Evolutionary conservation across 495 filamentous ascomycete genomes (phyloP).

Genomic region (Hypoxylon cercidicola): DNA sequence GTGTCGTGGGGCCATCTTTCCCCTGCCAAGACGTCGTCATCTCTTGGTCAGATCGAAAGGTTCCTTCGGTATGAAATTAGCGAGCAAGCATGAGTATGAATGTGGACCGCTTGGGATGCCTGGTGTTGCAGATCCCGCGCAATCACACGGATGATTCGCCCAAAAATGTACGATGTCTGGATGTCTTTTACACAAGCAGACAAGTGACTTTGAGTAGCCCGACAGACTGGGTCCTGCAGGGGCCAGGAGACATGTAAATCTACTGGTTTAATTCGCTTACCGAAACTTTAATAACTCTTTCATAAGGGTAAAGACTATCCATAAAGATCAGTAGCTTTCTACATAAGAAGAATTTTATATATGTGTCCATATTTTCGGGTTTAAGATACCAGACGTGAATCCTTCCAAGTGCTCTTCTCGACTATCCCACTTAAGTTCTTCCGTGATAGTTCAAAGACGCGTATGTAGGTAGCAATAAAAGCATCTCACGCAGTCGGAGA

Average conservation of each 20-base stretch:
- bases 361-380: too few relatives aligned
- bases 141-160: conserved; percentile 25
- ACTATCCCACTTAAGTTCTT: too few relatives aligned
- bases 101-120: conserved; percentile 4
- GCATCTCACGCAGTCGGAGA: too few relatives aligned
- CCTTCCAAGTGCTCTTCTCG: too few relatives aligned
- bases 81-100: conserved; percentile 33
- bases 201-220: conserved; percentile 20
- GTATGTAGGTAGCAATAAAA: too few relatives aligned
- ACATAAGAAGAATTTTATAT: too few relatives aligned
- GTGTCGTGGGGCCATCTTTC: conserved; percentile 4
- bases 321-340: too few relatives aligned
- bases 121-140: conserved; percentile 31
- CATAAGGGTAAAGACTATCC: too few relatives aligned
- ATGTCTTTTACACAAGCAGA: conserved; percentile 21
- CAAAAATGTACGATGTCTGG: background rate
- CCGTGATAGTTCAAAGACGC: too few relatives aligned
- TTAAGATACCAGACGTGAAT: too few relatives aligned
- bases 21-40: conserved; percentile 33
- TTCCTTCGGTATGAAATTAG: conserved; percentile 18
- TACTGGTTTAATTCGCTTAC: background rate
- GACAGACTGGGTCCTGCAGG: conserved; percentile 25
- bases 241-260: conserved; percentile 20
- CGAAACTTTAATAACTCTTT: too few relatives aligned
- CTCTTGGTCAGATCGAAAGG: conserved; percentile 19